phyloP scores from a whole-genome alignment of 1,284 basidiomycete species.

The Pterulicium gracile region DNA sequence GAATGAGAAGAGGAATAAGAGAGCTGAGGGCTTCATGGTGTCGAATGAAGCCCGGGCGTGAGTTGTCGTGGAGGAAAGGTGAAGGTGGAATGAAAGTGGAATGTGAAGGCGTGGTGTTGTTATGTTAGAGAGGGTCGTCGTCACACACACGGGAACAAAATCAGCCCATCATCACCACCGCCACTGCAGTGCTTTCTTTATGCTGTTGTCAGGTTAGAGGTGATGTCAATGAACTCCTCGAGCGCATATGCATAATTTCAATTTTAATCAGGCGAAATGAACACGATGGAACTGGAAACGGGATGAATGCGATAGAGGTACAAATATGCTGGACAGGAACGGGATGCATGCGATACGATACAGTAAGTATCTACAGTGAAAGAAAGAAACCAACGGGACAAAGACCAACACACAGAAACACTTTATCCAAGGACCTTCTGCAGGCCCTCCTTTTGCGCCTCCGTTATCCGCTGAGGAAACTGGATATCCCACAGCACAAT shows the following conservation, averaged over 20 bases:
- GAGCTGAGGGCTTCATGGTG: background rate
- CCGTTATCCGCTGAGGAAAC: slow-evolving; percentile 71
- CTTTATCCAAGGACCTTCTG: slow-evolving; percentile 53
- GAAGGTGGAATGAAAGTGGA: too few species aligned
- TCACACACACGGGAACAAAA: background rate
- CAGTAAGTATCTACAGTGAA: background rate
- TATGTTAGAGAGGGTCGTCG: too few species aligned
- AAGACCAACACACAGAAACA: background rate
- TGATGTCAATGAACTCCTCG: too few species aligned
- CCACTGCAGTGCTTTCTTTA: background rate
- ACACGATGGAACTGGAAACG: too few species aligned
- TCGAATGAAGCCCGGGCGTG: background rate
- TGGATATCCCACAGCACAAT: slow-evolving; percentile 75
- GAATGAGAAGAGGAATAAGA: background rate
- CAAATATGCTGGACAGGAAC: too few species aligned
- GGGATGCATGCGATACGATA: background rate
- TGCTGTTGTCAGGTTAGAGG: too few species aligned
- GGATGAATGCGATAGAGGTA: too few species aligned
- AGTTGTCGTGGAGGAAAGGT: background rate
- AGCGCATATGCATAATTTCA: too few species aligned
- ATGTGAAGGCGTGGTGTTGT: too few species aligned
- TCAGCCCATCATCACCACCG: background rate
- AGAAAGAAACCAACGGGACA: background rate
- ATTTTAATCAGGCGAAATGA: too few species aligned
- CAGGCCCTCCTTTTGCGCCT: slow-evolving; percentile 70